phyloP scores from a whole-genome alignment of 179 eudicot genomes.

The Sideroxylon spinosum region DNA sequence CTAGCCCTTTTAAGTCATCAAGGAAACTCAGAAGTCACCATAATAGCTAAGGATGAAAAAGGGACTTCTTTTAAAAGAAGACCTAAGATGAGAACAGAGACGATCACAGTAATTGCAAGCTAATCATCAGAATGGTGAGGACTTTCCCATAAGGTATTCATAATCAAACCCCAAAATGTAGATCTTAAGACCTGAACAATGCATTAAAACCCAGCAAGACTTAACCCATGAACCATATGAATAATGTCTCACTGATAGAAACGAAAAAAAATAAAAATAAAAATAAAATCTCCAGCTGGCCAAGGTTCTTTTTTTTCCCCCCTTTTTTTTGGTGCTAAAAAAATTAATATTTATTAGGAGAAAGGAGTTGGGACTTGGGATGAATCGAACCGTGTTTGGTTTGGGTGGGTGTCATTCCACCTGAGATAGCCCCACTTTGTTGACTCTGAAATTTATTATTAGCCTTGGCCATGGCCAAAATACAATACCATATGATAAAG shows the following conservation, averaged over 20 bases:
- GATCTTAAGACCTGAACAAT: background rate
- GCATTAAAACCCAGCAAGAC: background rate
- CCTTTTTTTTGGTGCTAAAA: too few relatives aligned
- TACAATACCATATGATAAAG: background rate
- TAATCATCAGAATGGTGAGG: background rate
- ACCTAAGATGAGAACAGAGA: background rate
- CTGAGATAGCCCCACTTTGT: background rate
- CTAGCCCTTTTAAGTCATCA: background rate
- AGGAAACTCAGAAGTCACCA: background rate
- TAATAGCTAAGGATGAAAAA: background rate
- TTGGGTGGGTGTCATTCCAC: too few relatives aligned
- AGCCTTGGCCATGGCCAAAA: background rate
- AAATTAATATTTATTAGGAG: too few relatives aligned
- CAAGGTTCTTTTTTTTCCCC: too few relatives aligned
- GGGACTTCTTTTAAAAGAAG: too few relatives aligned
- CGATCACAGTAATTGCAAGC: background rate
- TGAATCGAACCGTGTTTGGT: too few relatives aligned
- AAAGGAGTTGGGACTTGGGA: too few relatives aligned
- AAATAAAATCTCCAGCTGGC: too few relatives aligned
- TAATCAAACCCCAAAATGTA: background rate
- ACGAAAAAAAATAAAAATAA: background rate
- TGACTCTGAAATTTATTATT: background rate
- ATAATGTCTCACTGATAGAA: background rate
- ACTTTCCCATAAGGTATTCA: background rate
- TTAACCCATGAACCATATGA: background rate